Evolutionary conservation across 148 eudicot genomes (phyloP).

Genomic region (Chenopodium quinoa): DNA sequence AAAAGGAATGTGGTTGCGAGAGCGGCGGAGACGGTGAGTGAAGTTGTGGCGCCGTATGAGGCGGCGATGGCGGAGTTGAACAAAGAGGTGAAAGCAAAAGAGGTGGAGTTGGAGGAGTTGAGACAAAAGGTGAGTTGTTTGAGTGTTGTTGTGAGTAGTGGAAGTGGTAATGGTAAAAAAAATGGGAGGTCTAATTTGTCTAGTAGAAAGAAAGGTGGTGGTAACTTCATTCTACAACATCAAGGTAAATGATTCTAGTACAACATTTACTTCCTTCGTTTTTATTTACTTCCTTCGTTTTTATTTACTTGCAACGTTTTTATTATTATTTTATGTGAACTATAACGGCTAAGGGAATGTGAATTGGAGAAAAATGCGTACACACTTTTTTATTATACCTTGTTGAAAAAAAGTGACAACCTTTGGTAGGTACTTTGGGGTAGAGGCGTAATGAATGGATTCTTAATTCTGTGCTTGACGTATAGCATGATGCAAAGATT

Average conservation of each 20-base stretch:
- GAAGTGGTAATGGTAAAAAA: conserved; percentile 34
- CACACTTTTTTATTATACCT: not conserved
- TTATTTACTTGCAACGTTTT: no score
- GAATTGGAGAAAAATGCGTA: not conserved
- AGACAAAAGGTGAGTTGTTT: conserved; percentile 53
- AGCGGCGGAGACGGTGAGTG: conserved; percentile 52
- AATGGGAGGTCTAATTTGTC: conserved; percentile 46
- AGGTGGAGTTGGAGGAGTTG: conserved; percentile 63
- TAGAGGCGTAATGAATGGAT: not conserved
- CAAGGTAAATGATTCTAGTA: conserved; percentile 18
- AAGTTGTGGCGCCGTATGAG: conserved; percentile 93
- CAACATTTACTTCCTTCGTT: no score
- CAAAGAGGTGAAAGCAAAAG: conserved; percentile 68
- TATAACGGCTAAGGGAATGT: no score
- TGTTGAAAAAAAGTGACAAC: not conserved
- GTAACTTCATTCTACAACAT: not conserved
- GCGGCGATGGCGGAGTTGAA: conserved; percentile 79
- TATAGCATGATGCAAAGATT: not conserved
- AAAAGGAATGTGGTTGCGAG: conserved; percentile 21
- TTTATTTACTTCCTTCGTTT: no score
- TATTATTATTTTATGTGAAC: no score
- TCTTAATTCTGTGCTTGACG: not conserved
- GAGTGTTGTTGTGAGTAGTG: conserved; percentile 25
- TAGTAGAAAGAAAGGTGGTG: conserved; percentile 37
- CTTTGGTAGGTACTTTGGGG: not conserved